A percentile compares a stretch with the other conserved stretches of the same genome.
Conservation (phyloP, 2,329 filamentous ascomycete genomes). For the Cladosporium sp. region DNA sequence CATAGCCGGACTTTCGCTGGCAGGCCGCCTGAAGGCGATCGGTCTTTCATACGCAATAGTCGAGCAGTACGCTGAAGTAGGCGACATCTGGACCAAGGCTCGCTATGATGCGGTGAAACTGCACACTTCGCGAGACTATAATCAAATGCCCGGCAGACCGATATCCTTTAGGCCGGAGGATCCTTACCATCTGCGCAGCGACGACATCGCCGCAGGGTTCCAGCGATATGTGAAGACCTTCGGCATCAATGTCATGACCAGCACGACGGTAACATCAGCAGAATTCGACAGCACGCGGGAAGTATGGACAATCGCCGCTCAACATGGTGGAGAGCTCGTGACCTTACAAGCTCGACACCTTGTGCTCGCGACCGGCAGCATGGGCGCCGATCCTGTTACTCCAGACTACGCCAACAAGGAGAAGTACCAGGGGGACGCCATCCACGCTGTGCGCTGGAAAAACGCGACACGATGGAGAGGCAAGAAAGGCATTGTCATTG, state of each 20-base stretch:
- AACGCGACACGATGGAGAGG: constrained; percentile 39
- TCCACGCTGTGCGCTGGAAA: constrained; percentile 38
- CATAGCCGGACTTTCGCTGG: constrained; percentile 44
- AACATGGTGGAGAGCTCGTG: constrained; percentile 5
- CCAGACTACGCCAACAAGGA: constrained; percentile 20
- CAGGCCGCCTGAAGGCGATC: constrained; percentile 46
- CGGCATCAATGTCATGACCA: constrained; percentile 43
- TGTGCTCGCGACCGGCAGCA: constrained; percentile 36
- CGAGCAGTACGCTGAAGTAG: constrained; percentile 43
- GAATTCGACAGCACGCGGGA: constrained; percentile 39
- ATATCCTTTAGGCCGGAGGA: constrained; percentile 18
- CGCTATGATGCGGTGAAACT: constrained; percentile 47
- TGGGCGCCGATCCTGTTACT: constrained; percentile 27
- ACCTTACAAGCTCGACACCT: constrained; percentile 29
- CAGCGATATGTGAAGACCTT: constrained; percentile 39
- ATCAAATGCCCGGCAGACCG: constrained; percentile 35
- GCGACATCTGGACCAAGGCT: constrained; percentile 45
- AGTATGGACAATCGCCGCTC: constrained; percentile 36
- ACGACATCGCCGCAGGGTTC: constrained; percentile 30
- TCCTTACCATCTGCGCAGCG: constrained; percentile 17
- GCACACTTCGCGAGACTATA: constrained; percentile 41
- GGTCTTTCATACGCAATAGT: constrained; percentile 44
- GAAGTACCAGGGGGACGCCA: constrained; percentile 38
- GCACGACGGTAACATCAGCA: constrained; percentile 39
- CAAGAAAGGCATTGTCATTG: constrained; percentile 47